phyloP scores from a whole-genome alignment of 176 grass and related monocot species.

The Miscanthus lutarioriparius region DNA sequence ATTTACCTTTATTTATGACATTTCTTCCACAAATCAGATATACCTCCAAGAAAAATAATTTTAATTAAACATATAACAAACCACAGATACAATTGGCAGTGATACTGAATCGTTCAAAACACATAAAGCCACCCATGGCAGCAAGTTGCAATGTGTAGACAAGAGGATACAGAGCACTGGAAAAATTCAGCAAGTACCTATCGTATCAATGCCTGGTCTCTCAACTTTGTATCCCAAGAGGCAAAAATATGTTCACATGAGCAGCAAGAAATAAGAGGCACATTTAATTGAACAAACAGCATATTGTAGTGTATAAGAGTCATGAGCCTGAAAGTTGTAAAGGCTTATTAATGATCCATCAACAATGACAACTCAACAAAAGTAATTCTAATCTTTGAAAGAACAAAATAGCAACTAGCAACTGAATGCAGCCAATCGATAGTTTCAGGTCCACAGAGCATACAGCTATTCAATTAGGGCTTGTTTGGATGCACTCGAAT shows the following conservation, averaged over 20 bases:
- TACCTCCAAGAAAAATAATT: neutral
- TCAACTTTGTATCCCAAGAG: constrained; percentile 16
- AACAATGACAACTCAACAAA: too few species aligned
- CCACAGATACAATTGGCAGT: neutral
- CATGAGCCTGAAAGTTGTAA: neutral
- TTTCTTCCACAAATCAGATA: neutral
- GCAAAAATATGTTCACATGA: neutral
- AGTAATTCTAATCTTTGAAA: neutral
- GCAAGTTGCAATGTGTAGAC: neutral
- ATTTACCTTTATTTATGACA: neutral
- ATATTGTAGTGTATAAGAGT: neutral
- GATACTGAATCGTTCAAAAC: neutral
- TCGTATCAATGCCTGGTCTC: neutral
- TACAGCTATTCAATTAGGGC: neutral
- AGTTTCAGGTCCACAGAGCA: neutral
- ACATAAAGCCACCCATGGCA: neutral
- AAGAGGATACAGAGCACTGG: neutral
- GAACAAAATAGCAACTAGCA: neutral
- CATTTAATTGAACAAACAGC: constrained; percentile 17
- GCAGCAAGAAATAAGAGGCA: neutral
- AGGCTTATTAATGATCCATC: neutral
- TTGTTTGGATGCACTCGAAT: too few species aligned
- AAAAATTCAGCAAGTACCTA: neutral
- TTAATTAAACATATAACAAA: neutral
- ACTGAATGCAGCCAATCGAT: constrained; percentile 11